phyloP scores from a whole-genome alignment of 2,329 filamentous ascomycete genomes.

The Esteya vermicola region DNA sequence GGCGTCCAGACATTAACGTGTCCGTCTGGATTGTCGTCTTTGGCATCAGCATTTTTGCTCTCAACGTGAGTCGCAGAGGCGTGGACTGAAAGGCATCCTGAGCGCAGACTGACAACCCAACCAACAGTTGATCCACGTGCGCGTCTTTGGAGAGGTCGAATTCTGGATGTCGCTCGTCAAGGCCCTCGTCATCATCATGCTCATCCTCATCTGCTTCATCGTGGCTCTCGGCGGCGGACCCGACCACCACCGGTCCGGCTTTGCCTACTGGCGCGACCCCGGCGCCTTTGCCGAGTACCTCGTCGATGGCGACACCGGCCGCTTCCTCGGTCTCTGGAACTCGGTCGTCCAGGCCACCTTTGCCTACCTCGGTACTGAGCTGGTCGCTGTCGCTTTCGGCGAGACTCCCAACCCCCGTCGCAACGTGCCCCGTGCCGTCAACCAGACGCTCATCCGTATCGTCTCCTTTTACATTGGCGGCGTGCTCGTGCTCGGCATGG shows the following conservation, averaged over 20 bases:
- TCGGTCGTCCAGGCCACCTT: slow-evolving; percentile 20
- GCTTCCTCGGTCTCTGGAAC: slow-evolving; percentile 2
- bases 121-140: slow-evolving; percentile 21
- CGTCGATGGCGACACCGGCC: slow-evolving; percentile 25
- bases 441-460: slow-evolving; percentile 54
- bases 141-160: slow-evolving; percentile 21
- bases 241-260: slow-evolving; percentile 25
- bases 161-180: slow-evolving; percentile 30
- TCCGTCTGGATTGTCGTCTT: slow-evolving; percentile 24
- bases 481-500: slow-evolving; percentile 50
- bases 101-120: background rate
- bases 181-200: slow-evolving; percentile 28
- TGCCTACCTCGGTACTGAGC: slow-evolving; percentile 34
- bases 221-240: slow-evolving; percentile 42
- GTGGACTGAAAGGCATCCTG: background rate
- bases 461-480: slow-evolving; percentile 52
- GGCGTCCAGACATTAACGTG: slow-evolving; percentile 22
- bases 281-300: slow-evolving; percentile 20
- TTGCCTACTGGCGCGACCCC: slow-evolving; percentile 26
- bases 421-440: slow-evolving; percentile 52
- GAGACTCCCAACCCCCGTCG: slow-evolving; percentile 52
- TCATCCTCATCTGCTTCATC: slow-evolving; percentile 36
- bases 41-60: slow-evolving; percentile 17
- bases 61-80: slow-evolving; percentile 12
- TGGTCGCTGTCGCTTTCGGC: slow-evolving; percentile 54